These are phyloP conservation scores for Fusarium lyarnte DNA, from an alignment of 2,329 filamentous ascomycete genomes.

Conservation along the genomic window DNA sequence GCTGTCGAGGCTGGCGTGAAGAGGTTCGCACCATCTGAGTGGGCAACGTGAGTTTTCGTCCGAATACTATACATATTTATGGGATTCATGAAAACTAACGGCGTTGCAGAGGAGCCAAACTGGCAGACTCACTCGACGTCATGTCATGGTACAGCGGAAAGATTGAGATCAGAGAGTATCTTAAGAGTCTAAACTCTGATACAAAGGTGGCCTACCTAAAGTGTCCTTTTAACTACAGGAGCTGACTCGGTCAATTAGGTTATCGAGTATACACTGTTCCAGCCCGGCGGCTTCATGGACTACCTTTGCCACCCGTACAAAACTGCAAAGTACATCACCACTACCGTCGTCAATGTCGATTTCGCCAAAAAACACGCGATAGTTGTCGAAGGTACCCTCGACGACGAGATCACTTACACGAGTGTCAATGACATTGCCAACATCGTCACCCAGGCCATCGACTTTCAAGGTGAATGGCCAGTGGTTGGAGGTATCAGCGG, in stretches of 20 bases:
- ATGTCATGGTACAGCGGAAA: constrained; percentile 12
- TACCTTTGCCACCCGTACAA: constrained; percentile 2
- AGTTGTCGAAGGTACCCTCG: neutral
- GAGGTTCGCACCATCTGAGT: constrained; percentile 7
- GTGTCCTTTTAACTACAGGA: fast-evolving
- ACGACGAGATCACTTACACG: neutral
- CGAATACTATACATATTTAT: too few relatives aligned
- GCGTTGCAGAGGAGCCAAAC: neutral
- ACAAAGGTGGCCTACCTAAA: fast-evolving
- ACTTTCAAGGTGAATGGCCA: neutral
- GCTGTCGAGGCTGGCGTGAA: neutral
- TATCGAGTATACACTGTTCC: neutral
- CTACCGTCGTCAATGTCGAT: neutral
- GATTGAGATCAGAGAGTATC: neutral
- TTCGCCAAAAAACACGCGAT: neutral
- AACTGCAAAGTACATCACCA: neutral
- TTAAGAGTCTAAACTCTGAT: neutral
- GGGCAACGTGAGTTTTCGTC: neutral
- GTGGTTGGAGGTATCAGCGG: neutral
- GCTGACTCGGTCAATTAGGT: fast-evolving
- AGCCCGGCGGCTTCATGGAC: constrained; percentile 6
- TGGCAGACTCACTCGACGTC: neutral
- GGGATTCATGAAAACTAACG: neutral
- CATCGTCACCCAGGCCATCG: neutral
- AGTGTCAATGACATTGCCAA: neutral